These are phyloP conservation scores for Lyophyllum shimeji DNA, from an alignment of 768 basidiomycete genomes.

Conservation along the genomic window DNA sequence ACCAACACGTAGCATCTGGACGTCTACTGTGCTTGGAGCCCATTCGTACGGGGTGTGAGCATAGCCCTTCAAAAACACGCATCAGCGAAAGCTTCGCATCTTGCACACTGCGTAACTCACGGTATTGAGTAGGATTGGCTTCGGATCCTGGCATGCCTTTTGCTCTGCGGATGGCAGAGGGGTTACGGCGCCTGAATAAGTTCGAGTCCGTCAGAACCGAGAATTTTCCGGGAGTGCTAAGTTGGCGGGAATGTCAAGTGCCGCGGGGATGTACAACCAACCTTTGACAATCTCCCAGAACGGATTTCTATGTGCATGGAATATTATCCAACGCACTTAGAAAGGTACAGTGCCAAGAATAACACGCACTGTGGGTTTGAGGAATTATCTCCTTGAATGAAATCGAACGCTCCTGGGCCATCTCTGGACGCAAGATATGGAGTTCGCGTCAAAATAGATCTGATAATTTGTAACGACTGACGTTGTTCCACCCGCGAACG, in stretches of 20 bases:
- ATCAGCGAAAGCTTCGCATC: conserved; percentile 10
- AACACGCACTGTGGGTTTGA: conserved; percentile 50
- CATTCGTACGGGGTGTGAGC: conserved; percentile 71
- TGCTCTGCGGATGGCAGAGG: conserved; percentile 63
- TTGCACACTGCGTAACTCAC: conserved; percentile 34
- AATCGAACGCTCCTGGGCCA: conserved; percentile 79
- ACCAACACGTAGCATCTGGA: conserved; percentile 77
- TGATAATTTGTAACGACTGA: conserved; percentile 29
- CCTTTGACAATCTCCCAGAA: conserved; percentile 83
- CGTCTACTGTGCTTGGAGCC: conserved; percentile 70
- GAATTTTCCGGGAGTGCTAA: background rate
- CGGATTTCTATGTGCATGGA: conserved; percentile 51
- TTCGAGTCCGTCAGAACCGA: background rate
- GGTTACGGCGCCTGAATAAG: conserved; percentile 52
- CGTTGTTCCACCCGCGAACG: conserved; percentile 83
- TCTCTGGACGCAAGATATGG: conserved; percentile 42
- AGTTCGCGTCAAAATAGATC: conserved; percentile 3
- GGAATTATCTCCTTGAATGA: conserved; percentile 71
- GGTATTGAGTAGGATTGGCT: conserved; percentile 77
- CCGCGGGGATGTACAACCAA: conserved; percentile 18
- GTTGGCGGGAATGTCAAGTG: background rate
- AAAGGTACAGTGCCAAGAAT: background rate
- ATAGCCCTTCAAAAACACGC: conserved; percentile 45
- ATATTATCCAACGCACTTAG: conserved; percentile 1
- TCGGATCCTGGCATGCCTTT: conserved; percentile 70